A percentile compares a stretch with the other conserved stretches of the same genome.
These are phyloP conservation scores for Tagetes erecta DNA, from an alignment of 129 eudicot species.

Conservation along the genomic window DNA sequence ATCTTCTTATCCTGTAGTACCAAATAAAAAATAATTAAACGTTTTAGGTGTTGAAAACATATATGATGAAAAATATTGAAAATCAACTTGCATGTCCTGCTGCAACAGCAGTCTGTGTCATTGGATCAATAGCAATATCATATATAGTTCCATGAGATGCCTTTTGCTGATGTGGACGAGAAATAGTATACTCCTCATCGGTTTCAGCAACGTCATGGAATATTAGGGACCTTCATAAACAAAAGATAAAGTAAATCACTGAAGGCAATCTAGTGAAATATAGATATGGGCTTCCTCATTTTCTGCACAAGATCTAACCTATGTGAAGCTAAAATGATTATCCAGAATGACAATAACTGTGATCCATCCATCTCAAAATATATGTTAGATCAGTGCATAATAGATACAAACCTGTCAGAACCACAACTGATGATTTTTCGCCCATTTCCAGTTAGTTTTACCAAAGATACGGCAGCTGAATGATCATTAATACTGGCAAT, in stretches of 20 bases:
- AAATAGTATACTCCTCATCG: conserved; percentile 33
- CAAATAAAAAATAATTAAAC: not conserved
- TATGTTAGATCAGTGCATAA: conserved; percentile 10
- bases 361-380: conserved; percentile 1
- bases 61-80: not conserved
- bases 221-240: conserved; percentile 50
- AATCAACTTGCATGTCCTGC: conserved; percentile 51
- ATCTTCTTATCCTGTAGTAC: conserved; percentile 66
- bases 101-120: conserved; percentile 45
- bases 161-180: conserved; percentile 40
- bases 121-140: conserved; percentile 51
- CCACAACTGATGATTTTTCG: conserved; percentile 51
- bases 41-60: conserved; percentile 12
- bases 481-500: conserved; percentile 58
- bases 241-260: conserved; percentile 18
- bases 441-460: conserved; percentile 51
- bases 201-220: conserved; percentile 44
- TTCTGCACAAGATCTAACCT: conserved; percentile 7
- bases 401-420: conserved; percentile 52
- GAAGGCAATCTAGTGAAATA: conserved; percentile 11
- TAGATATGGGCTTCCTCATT: conserved; percentile 12
- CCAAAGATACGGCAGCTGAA: conserved; percentile 53
- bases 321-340: not conserved
- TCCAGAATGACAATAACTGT: not conserved
- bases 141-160: conserved; percentile 41